Conservation (phyloP, 208 protist genomes). For the Leishmania tarentolae region DNA sequence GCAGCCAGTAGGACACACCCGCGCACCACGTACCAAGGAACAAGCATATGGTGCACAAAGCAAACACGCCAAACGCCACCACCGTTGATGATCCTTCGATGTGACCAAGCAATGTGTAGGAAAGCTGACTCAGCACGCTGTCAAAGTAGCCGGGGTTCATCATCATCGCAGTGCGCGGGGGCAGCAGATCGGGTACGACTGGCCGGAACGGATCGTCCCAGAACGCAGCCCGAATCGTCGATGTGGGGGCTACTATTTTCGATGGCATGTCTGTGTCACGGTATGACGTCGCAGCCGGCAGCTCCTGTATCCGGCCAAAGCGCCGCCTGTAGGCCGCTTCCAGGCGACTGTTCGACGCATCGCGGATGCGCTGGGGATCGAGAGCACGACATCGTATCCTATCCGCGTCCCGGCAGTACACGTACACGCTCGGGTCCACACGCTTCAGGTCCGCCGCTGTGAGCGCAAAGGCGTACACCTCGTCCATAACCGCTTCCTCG, state of each 20-base stretch:
- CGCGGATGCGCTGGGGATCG: slow-evolving; percentile 25
- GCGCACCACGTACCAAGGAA: slow-evolving; percentile 24
- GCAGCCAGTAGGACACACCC: slow-evolving; percentile 16
- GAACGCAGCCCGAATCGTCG: slow-evolving; percentile 16
- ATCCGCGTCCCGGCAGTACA: slow-evolving; percentile 43
- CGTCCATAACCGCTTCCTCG: slow-evolving; percentile 31
- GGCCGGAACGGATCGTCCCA: slow-evolving; percentile 56
- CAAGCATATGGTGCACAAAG: slow-evolving; percentile 10
- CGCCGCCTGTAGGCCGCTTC: slow-evolving; percentile 22
- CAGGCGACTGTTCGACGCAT: slow-evolving; percentile 33
- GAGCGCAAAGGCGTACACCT: slow-evolving; percentile 57
- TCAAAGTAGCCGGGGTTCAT: slow-evolving; percentile 71
- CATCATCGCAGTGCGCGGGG: slow-evolving; percentile 37
- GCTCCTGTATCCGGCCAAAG: slow-evolving; percentile 7
- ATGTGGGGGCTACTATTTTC: slow-evolving; percentile 14
- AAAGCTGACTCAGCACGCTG: slow-evolving; percentile 27
- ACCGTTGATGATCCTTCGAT: slow-evolving; percentile 17
- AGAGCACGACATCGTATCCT: slow-evolving; percentile 34
- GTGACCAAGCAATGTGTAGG: slow-evolving; percentile 38
- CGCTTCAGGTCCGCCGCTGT: slow-evolving; percentile 31
- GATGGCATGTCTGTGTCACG: slow-evolving; percentile 15
- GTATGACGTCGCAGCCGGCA: slow-evolving; percentile 7
- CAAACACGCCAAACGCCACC: slow-evolving; percentile 14
- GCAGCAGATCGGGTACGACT: slow-evolving; percentile 29
- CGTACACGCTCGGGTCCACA: slow-evolving; percentile 36